A percentile compares a stretch with the other conserved stretches of the same genome.
Evolutionary conservation across 169 alveolate species (phyloP).

Genomic region (Plasmodium malariae): DNA sequence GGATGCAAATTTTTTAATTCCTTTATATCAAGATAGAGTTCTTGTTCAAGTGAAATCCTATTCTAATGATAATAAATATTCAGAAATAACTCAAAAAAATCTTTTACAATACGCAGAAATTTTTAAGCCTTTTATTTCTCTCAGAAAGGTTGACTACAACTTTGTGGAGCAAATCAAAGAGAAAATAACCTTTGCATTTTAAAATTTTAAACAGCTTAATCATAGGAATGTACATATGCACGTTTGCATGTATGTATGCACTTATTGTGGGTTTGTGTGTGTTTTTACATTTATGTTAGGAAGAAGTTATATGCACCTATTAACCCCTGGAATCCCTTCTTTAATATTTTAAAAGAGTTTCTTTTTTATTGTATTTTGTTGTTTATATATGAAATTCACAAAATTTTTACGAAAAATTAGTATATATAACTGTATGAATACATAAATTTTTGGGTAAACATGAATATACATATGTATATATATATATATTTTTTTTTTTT

Average conservation of each 20-base stretch:
- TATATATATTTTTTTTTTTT: neutral
- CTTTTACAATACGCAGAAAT: slow-evolving; percentile 63
- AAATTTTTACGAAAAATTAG: too few species aligned
- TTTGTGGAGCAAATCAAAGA: slow-evolving; percentile 59
- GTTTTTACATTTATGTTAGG: neutral
- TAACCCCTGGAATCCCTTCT: too few species aligned
- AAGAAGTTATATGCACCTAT: too few species aligned
- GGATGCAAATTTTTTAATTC: slow-evolving; percentile 42
- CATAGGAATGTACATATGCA: neutral
- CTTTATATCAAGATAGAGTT: slow-evolving; percentile 60
- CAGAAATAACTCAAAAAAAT: slow-evolving; percentile 71
- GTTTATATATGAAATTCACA: too few species aligned
- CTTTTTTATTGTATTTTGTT: too few species aligned
- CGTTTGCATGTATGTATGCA: neutral
- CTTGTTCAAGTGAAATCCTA: slow-evolving; percentile 70
- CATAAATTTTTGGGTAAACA: too few species aligned
- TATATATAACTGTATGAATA: too few species aligned
- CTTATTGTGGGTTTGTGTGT: neutral
- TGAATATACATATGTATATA: neutral
- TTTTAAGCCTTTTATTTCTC: slow-evolving; percentile 57
- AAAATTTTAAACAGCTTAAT: neutral
- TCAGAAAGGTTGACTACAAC: slow-evolving; percentile 46
- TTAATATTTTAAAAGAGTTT: too few species aligned
- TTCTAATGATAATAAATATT: slow-evolving; percentile 38
- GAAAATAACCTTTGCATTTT: slow-evolving; percentile 16